phyloP scores from a whole-genome alignment of 1,284 basidiomycete species.

The Neolentinus lepideus region DNA sequence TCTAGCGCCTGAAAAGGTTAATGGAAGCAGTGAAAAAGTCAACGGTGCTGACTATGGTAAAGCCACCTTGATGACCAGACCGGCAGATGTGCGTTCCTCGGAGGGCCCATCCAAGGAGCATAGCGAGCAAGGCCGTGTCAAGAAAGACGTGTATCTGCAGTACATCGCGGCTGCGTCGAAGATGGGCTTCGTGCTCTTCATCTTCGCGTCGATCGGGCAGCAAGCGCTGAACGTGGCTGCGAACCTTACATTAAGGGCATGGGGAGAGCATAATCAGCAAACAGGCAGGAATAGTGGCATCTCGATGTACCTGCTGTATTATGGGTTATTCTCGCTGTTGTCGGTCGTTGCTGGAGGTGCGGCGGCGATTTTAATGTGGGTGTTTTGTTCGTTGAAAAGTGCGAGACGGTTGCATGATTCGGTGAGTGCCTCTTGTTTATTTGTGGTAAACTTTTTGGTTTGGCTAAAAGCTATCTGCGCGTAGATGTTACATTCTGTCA shows the following conservation, averaged over 20 bases:
- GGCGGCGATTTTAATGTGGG: slow-evolving; percentile 65
- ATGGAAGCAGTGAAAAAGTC: slow-evolving; percentile 33
- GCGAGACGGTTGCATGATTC: slow-evolving; percentile 73
- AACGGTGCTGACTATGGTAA: slow-evolving; percentile 38
- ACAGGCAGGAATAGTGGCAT: slow-evolving; percentile 53
- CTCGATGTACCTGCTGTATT: slow-evolving; percentile 49
- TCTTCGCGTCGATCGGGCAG: slow-evolving; percentile 47
- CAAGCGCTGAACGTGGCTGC: slow-evolving; percentile 51
- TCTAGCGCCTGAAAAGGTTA: neutral
- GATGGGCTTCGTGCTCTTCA: slow-evolving; percentile 61
- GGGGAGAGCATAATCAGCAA: slow-evolving; percentile 74
- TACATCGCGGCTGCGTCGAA: slow-evolving; percentile 81
- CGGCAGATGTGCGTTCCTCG: slow-evolving; percentile 25
- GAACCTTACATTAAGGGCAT: slow-evolving; percentile 70
- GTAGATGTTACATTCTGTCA: slow-evolving; percentile 71
- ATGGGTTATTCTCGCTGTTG: slow-evolving; percentile 53
- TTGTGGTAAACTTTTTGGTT: slow-evolving; percentile 10
- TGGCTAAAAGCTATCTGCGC: slow-evolving; percentile 6
- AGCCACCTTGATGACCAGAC: slow-evolving; percentile 33
- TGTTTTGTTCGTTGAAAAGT: slow-evolving; percentile 73
- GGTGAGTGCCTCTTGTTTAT: slow-evolving; percentile 36
- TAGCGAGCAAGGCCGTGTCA: slow-evolving; percentile 79
- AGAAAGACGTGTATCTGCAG: slow-evolving; percentile 65
- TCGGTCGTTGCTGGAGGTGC: slow-evolving; percentile 45
- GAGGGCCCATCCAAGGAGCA: slow-evolving; percentile 67